Conservation (phyloP, 2,329 filamentous ascomycete genomes). For the Aspergillus hiratsukae region DNA sequence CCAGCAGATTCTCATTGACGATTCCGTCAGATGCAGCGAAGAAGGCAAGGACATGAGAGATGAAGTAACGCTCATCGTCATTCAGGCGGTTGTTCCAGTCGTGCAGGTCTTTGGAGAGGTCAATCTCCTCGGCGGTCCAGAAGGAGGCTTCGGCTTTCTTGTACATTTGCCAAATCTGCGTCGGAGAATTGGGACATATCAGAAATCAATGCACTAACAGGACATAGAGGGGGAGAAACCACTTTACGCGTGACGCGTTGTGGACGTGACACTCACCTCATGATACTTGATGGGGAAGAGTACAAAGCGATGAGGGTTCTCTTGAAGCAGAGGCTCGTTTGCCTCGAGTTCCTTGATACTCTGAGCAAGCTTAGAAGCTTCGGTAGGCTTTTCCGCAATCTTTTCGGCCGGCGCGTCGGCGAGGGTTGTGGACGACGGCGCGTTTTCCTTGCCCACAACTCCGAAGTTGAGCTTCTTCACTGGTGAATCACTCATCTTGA, state of each 20-base stretch:
- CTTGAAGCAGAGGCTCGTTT: slow-evolving; percentile 85
- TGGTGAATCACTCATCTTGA: slow-evolving; percentile 86
- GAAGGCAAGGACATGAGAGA: slow-evolving; percentile 98
- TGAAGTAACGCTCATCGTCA: slow-evolving; percentile 96
- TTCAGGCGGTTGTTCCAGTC: slow-evolving; percentile 99
- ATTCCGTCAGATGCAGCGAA: slow-evolving; percentile 98
- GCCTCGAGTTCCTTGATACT: slow-evolving; percentile 65
- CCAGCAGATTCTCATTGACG: slow-evolving; percentile 98
- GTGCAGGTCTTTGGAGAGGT: slow-evolving; percentile 96
- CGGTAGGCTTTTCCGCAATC: slow-evolving; percentile 43
- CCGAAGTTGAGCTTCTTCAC: slow-evolving; percentile 84
- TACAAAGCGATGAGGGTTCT: slow-evolving; percentile 95
- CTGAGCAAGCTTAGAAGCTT: slow-evolving; percentile 42
- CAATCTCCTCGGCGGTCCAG: slow-evolving; percentile 99
- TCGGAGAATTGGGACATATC: slow-evolving; percentile 35
- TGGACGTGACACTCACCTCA: slow-evolving; percentile 68
- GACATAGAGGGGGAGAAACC: slow-evolving; percentile 22
- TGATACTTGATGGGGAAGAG: slow-evolving; percentile 99
- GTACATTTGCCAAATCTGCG: slow-evolving; percentile 99
- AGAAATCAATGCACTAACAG: slow-evolving; percentile 8
- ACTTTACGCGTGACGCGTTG: slow-evolving; percentile 66
- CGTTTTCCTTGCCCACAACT: slow-evolving; percentile 76
- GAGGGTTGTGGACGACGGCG: slow-evolving; percentile 48
- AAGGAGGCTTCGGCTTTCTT: slow-evolving; percentile 99
- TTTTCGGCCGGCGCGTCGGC: slow-evolving; percentile 55